Percentiles rank a stretch among this genome's conserved stretches.
Conservation (phyloP, 2,329 filamentous ascomycete genomes). For the Aspergillus luchuensis region DNA sequence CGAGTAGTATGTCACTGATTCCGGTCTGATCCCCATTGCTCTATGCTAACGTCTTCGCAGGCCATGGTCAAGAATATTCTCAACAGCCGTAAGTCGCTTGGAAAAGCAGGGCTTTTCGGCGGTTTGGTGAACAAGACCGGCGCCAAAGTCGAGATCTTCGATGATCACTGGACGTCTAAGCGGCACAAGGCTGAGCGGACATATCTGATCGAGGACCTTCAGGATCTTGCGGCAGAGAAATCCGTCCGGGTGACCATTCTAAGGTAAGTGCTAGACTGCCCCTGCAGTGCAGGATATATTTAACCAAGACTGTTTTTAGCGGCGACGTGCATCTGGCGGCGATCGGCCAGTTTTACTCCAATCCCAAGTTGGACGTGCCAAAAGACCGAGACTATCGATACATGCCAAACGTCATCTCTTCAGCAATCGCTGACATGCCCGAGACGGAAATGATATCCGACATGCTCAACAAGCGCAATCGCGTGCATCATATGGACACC, state of each 20-base stretch:
- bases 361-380: slow-evolving; percentile 75
- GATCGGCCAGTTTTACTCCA: slow-evolving; percentile 92
- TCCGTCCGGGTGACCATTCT: slow-evolving; percentile 89
- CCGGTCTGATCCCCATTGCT: slow-evolving; percentile 34
- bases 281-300: neutral
- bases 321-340: slow-evolving; percentile 93
- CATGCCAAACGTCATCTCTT: slow-evolving; percentile 94
- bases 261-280: slow-evolving; percentile 51
- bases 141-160: slow-evolving; percentile 85
- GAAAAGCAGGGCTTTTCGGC: slow-evolving; percentile 77
- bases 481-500: slow-evolving; percentile 62
- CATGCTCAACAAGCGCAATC: slow-evolving; percentile 91
- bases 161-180: slow-evolving; percentile 97
- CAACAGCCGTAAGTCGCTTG: slow-evolving; percentile 85
- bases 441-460: slow-evolving; percentile 87
- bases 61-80: slow-evolving; percentile 68
- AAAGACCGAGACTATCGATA: slow-evolving; percentile 95
- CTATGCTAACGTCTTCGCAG: slow-evolving; percentile 47
- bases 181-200: slow-evolving; percentile 90
- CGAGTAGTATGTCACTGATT: slow-evolving; percentile 61
- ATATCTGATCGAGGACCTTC: slow-evolving; percentile 84
- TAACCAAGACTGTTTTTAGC: slow-evolving; percentile 44
- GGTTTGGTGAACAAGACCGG: slow-evolving; percentile 85
- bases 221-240: slow-evolving; percentile 90
- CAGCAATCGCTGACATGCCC: slow-evolving; percentile 89